Conservation (phyloP, 2,329 filamentous ascomycete genomes). For the Venturia nashicola region DNA sequence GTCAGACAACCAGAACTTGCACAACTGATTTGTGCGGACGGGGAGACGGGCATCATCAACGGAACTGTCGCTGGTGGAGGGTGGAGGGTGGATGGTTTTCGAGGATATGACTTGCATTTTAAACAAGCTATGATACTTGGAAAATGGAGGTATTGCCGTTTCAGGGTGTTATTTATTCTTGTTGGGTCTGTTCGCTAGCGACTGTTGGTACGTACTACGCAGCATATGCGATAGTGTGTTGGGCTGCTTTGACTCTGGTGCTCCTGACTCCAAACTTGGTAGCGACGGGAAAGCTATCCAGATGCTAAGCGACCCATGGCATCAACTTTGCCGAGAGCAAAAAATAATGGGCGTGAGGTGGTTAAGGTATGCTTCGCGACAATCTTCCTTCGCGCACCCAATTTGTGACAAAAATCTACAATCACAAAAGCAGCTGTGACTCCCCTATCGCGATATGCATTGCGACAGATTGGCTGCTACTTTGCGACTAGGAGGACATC, state of each 20-base stretch:
- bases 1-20: background rate
- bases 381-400: too few species aligned
- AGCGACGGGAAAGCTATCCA: background rate
- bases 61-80: background rate
- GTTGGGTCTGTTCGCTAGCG: background rate
- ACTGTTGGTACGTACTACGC: background rate
- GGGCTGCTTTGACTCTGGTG: background rate
- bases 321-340: background rate
- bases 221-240: background rate
- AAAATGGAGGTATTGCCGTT: background rate
- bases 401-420: too few species aligned
- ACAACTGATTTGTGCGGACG: background rate
- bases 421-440: too few species aligned
- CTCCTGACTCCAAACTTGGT: background rate
- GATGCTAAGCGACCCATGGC: too few species aligned
- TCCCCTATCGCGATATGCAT: too few species aligned
- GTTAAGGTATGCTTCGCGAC: too few species aligned
- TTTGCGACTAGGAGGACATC: background rate
- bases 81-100: background rate
- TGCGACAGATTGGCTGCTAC: too few species aligned
- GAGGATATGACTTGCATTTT: background rate
- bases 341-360: too few species aligned
- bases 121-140: background rate
- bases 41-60: background rate
- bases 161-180: background rate